Conservation (phyloP, 2,329 filamentous ascomycete species). For the Dissoconium aciculare region DNA sequence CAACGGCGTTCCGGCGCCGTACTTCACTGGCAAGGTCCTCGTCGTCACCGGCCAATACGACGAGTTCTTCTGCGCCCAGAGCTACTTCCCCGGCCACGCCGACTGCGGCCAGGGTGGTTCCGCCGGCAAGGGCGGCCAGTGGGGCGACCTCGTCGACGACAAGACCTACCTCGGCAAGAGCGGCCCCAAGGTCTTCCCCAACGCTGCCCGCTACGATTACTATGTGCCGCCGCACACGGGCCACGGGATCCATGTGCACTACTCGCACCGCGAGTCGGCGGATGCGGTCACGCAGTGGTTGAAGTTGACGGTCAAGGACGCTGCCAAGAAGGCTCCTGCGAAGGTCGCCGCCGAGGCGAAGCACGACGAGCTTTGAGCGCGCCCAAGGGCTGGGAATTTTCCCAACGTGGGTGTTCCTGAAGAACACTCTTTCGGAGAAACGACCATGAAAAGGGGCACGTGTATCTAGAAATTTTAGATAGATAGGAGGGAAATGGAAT, state of each 20-base stretch:
- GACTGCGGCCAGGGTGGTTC: constrained; percentile 2
- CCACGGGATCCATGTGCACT: constrained; percentile 2
- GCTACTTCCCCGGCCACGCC: constrained; percentile 2
- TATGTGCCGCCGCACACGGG: constrained; percentile 4
- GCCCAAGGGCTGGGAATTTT: too few species aligned
- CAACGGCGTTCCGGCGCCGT: constrained; percentile 1
- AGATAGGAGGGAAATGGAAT: too few species aligned
- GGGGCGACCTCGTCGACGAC: neutral
- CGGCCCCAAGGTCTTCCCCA: constrained; percentile 3
- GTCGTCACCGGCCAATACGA: constrained; percentile 4
- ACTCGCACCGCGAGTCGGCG: constrained; percentile 2
- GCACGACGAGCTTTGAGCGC: constrained; percentile 1
- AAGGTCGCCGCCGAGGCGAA: neutral
- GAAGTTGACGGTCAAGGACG: constrained; percentile 2
- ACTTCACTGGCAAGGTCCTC: constrained; percentile 3
- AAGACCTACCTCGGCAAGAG: neutral
- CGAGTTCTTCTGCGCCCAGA: constrained; percentile 4
- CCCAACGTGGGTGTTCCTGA: too few species aligned
- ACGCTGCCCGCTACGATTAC: constrained; percentile 3
- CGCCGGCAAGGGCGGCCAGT: neutral
- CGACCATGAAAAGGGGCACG: too few species aligned
- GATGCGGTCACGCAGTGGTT: constrained; percentile 2
- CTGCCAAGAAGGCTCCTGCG: neutral
- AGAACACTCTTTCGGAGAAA: too few species aligned
- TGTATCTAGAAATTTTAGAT: too few species aligned